phyloP scores from a whole-genome alignment of 1,139 yeast genomes.

The Blastobotrys raffinosifermentans region DNA sequence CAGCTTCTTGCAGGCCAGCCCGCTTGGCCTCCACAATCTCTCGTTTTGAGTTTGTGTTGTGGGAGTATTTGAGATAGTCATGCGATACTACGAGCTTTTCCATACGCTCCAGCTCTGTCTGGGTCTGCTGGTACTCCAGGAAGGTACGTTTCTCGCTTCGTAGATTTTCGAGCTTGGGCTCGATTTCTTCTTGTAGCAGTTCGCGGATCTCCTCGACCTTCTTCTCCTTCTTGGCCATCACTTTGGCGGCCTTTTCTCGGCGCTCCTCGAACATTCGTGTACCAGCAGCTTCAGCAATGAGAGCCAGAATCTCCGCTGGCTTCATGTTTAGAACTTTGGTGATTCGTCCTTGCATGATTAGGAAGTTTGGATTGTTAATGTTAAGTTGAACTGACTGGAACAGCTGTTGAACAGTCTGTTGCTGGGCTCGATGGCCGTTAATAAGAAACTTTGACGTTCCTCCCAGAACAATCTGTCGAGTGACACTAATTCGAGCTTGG shows the following conservation, averaged over 20 bases:
- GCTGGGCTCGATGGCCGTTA: slow-evolving; percentile 96
- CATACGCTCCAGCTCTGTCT: slow-evolving; percentile 70
- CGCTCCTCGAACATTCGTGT: slow-evolving; percentile 93
- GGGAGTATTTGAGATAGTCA: slow-evolving; percentile 48
- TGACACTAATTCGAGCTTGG: slow-evolving; percentile 75
- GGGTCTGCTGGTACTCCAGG: slow-evolving; percentile 80
- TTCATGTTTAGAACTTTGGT: slow-evolving; percentile 97
- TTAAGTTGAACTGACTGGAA: slow-evolving; percentile 94
- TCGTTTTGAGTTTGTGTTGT: slow-evolving; percentile 26
- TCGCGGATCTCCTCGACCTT: slow-evolving; percentile 73
- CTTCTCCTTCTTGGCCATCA: slow-evolving; percentile 85
- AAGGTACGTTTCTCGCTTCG: slow-evolving; percentile 76
- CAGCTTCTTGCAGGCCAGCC: slow-evolving; percentile 34
- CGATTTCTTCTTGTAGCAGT: slow-evolving; percentile 77
- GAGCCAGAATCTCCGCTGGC: slow-evolving; percentile 78
- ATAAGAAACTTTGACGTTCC: slow-evolving; percentile 89
- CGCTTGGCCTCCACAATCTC: slow-evolving; percentile 35
- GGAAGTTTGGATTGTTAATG: slow-evolving; percentile 92
- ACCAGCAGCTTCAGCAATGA: slow-evolving; percentile 98
- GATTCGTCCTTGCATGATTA: slow-evolving; percentile 98
- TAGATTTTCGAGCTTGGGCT: slow-evolving; percentile 81
- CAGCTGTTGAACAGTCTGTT: slow-evolving; percentile 80
- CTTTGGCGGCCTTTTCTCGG: slow-evolving; percentile 83
- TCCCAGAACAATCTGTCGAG: slow-evolving; percentile 86
- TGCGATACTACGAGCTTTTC: slow-evolving; percentile 73